Base-by-base conservation (phyloP, 2,329 filamentous ascomycete genomes). In the Trichoderma arundinaceum region DNA sequence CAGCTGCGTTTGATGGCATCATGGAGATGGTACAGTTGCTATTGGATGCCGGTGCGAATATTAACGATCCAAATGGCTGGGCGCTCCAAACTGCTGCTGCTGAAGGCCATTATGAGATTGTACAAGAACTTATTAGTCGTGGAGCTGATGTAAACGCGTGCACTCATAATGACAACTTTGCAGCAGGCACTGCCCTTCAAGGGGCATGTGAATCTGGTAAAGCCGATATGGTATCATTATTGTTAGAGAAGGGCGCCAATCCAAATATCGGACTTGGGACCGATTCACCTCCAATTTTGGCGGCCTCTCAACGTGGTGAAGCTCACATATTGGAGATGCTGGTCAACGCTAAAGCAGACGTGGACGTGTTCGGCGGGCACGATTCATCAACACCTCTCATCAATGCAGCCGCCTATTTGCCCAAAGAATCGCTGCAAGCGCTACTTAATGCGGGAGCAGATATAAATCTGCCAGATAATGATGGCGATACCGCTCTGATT, bases 401-500 rank as follows among this genome's bases (percentile, higher is more conserved):
- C 12, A 74, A 76, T 28, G 77, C 77, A 8, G 77, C 78, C 15
- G 68, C 69, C 4, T 76, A 70, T 54, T 74, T 79, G 22, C 75
- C 77, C 0, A 67, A 70, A 10, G 69, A 72, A 3, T 75, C 76
- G 0, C 64, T 80, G 0, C 70, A 72, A 19, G 58, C 73, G 4
- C 66, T 80, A 3, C 71, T 80, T 4, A 72, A 77, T 12, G 74
- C 75, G 0, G 76, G 78, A 0, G 78, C 78, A 0, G 73, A 80
- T 53, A 77, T 80, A 35, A 77, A 80, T 44, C 70, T 76, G 3
- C 65, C 72, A 0, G 76, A 77, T 35, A 65, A 73, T 1, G 72
- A 77, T 5, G 74, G 77, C 9, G 74, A 79, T 43, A 79, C 79
- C 0, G 76, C 79, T 1, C 72, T 81, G 1, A 80, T 80, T 7